These are phyloP conservation scores for Spathaspora sp. DNA, from an alignment of 805 yeast species.

Conservation along the genomic window DNA sequence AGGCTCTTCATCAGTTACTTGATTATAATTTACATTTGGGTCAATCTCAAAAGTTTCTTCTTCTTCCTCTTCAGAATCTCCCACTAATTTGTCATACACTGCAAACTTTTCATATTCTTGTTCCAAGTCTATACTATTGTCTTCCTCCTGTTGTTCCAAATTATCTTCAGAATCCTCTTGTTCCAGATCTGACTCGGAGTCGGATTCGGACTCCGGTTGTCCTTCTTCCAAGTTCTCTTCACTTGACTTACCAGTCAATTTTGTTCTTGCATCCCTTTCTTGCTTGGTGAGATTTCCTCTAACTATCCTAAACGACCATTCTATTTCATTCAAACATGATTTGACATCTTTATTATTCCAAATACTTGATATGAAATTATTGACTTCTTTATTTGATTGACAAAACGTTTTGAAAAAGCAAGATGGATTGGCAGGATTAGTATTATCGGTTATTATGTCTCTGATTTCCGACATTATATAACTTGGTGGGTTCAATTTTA, in stretches of 20 bases:
- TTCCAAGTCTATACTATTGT: conserved; percentile 17
- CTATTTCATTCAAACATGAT: conserved; percentile 29
- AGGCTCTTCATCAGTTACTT: conserved; percentile 65
- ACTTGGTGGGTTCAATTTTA: conserved; percentile 28
- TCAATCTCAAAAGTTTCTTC: conserved; percentile 26
- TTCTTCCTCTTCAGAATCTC: conserved; percentile 34
- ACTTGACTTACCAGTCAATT: conserved; percentile 14
- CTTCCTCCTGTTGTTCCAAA: conserved; percentile 9
- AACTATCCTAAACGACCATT: conserved; percentile 45
- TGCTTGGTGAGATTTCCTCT: conserved; percentile 43
- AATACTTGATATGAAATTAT: conserved; percentile 45
- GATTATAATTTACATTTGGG: conserved; percentile 47
- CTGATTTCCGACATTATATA: conserved; percentile 29
- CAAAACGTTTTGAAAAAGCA: conserved; percentile 41
- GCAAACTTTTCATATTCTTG: conserved; percentile 29
- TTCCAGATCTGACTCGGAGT: conserved; percentile 11
- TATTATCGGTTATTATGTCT: conserved; percentile 23
- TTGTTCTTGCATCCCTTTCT: conserved; percentile 27
- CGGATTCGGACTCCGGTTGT: too few species aligned
- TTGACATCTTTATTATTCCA: conserved; percentile 44
- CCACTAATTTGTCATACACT: conserved; percentile 37
- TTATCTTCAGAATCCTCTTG: conserved; percentile 18
- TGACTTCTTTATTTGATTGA: conserved; percentile 35
- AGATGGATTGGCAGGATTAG: conserved; percentile 40
- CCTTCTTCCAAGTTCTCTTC: conserved; percentile 17